A percentile compares a stretch with the other conserved stretches of the same genome.
Evolutionary conservation across 108 stramenopile species (phyloP).

Genomic region (Discostella pseudostelligera): DNA sequence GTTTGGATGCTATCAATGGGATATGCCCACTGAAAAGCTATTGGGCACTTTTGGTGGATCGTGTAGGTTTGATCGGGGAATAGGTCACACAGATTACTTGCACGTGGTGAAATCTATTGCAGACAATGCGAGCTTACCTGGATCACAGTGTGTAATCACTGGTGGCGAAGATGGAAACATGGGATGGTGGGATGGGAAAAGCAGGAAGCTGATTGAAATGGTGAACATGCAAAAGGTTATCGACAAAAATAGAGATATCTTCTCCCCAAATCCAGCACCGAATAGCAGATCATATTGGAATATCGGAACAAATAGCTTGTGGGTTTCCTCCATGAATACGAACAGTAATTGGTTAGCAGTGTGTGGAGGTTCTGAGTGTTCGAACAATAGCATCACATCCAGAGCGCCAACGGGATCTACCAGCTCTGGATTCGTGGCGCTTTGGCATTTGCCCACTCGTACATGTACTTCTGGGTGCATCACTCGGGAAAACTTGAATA

Average conservation of each 20-base stretch:
- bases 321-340: constrained; percentile 44
- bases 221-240: constrained; percentile 37
- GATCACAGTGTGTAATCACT: constrained; percentile 33
- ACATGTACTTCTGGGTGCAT: constrained; percentile 51
- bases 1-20: constrained; percentile 66
- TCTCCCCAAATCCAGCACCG: constrained; percentile 14
- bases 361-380: constrained; percentile 41
- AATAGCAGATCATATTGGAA: constrained; percentile 27
- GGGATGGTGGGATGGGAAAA: constrained; percentile 51
- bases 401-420: constrained; percentile 15
- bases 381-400: constrained; percentile 20
- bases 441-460: constrained; percentile 52
- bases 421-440: constrained; percentile 47
- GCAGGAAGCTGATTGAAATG: constrained; percentile 46
- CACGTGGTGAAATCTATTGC: constrained; percentile 40
- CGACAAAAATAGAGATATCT: constrained; percentile 36
- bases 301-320: constrained; percentile 22
- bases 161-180: constrained; percentile 58
- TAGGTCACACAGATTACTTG: constrained; percentile 44
- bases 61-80: constrained; percentile 4
- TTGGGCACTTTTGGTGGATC: constrained; percentile 44
- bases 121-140: constrained; percentile 3
- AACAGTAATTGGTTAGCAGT: constrained; percentile 51
- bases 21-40: constrained; percentile 40
- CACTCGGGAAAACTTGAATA: constrained; percentile 44